Base-by-base conservation (phyloP, 75 land plant species). In the Picea glauca region DNA sequence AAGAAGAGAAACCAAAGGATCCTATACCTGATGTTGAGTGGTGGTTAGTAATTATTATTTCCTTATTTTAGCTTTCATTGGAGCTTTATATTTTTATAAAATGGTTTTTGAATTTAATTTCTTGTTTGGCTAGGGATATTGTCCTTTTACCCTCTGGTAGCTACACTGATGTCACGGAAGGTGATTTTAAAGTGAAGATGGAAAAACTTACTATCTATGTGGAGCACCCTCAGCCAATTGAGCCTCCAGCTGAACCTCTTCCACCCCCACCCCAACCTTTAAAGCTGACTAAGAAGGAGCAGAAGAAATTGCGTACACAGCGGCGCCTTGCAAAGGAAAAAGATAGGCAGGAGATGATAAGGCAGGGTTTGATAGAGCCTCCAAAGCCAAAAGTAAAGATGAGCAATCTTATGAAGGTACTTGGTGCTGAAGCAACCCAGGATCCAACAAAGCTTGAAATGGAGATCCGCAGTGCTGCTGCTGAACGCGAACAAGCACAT, bases 401-500 rank as follows among this genome's bases (percentile, higher is more conserved):
- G 98, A 92, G 93, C 84, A 97, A 97, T 83, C 83, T 97, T 32
- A 97, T 97, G 99, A 94, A 90, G 76, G 99, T 97, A 58, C 89
- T 97, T 62, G 98, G 95, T n/a, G 85, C 99, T 21, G 99, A 97
- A 81, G 99, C 99, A 31, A 97, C 99, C 58, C 99, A 97, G 76
- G 99, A 97, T 80, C 99, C 99, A 17, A 97, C 99, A 5, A 86
- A 78, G 54, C 87, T 97, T 58, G 99, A 97, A 75, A 92, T 85
- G 88, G 99, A 97, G 79, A 88, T 97, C 32, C 89, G 99, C 3
- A 87, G 83, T 84, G 99, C 99, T 74, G 99, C 98, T 79, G 98
- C 95, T 63, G 99, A 97, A 72, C 89, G 99, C 72, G 99, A 97
- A 75, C 99, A 92, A 80, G 99, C 99, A 18, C 99, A 97, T 64